Conservation (phyloP, 148 eudicot genomes). For the Vaccinium darrowii region DNA sequence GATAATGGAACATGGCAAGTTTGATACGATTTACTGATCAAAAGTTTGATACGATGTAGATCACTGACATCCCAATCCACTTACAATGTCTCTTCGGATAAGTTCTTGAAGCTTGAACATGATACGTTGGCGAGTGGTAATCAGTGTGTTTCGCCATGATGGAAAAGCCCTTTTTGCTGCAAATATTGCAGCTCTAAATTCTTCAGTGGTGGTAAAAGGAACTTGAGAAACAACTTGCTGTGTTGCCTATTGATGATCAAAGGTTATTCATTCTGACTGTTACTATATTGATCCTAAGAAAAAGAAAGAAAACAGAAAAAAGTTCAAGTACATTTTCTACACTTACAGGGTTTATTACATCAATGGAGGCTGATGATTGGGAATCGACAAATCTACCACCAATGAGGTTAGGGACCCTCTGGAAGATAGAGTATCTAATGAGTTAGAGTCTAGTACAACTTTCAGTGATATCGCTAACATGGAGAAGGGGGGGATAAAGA, state of each 20-base stretch:
- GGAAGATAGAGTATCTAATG: conserved; percentile 12
- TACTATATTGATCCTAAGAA: neutral
- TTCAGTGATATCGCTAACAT: neutral
- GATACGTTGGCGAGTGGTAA: conserved; percentile 51
- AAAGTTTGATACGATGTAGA: neutral
- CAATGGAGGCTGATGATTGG: conserved; percentile 37
- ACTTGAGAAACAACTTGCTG: conserved; percentile 72
- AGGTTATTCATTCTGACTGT: conserved; percentile 8
- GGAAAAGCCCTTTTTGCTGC: conserved; percentile 68
- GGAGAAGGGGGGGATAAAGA: neutral
- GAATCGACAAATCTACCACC: conserved; percentile 66
- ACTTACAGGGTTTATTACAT: conserved; percentile 75
- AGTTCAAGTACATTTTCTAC: neutral
- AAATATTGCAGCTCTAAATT: conserved; percentile 59
- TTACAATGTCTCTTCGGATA: conserved; percentile 64
- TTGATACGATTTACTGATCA: neutral
- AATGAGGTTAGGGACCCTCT: conserved; percentile 58
- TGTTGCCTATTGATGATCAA: conserved; percentile 51
- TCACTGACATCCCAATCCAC: conserved; percentile 10
- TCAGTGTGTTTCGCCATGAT: conserved; percentile 59
- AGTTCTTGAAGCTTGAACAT: conserved; percentile 70
- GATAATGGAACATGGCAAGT: neutral
- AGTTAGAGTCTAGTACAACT: neutral
- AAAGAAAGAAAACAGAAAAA: conserved; percentile 11
- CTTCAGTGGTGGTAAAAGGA: conserved; percentile 61